A percentile compares a stretch with the other conserved stretches of the same genome.
Conservation (phyloP, 176 grass and related monocot species). For the Eremochloa ophiuroides region DNA sequence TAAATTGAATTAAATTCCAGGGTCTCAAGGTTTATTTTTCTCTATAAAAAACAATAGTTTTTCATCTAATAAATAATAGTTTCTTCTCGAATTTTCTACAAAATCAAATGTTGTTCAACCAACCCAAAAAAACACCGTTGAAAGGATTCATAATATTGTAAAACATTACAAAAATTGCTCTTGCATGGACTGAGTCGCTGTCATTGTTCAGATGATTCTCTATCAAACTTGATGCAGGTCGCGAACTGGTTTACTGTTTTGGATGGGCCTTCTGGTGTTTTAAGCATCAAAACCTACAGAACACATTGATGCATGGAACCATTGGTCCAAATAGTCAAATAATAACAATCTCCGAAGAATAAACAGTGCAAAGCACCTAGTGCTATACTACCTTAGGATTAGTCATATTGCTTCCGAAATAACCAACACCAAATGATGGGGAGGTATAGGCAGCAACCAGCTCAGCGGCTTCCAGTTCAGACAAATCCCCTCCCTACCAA, state of each 20-base stretch:
- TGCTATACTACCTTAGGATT: constrained; percentile 52
- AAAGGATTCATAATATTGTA: not conserved
- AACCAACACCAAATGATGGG: constrained; percentile 75
- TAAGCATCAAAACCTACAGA: constrained; percentile 60
- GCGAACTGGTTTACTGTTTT: constrained; percentile 53
- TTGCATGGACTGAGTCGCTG: not conserved
- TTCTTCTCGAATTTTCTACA: not conserved
- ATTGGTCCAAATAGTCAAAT: not conserved
- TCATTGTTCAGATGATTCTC: constrained; percentile 25
- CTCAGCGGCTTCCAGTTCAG: constrained; percentile 51
- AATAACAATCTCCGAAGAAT: not conserved
- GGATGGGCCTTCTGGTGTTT: constrained; percentile 15
- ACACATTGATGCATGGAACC: not conserved
- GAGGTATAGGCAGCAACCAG: constrained; percentile 85
- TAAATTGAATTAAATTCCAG: too few relatives aligned
- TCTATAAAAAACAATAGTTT: not conserved
- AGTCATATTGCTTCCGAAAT: constrained; percentile 76
- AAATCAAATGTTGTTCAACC: not conserved
- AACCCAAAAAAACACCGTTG: not conserved
- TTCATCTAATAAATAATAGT: not conserved
- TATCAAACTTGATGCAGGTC: constrained; percentile 43
- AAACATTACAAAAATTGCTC: not conserved
- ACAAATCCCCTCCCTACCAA: constrained; percentile 35
- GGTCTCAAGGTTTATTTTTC: not conserved
- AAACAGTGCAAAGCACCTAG: not conserved